phyloP scores from a whole-genome alignment of 305 asterid species.

The Coffea humblotiana region DNA sequence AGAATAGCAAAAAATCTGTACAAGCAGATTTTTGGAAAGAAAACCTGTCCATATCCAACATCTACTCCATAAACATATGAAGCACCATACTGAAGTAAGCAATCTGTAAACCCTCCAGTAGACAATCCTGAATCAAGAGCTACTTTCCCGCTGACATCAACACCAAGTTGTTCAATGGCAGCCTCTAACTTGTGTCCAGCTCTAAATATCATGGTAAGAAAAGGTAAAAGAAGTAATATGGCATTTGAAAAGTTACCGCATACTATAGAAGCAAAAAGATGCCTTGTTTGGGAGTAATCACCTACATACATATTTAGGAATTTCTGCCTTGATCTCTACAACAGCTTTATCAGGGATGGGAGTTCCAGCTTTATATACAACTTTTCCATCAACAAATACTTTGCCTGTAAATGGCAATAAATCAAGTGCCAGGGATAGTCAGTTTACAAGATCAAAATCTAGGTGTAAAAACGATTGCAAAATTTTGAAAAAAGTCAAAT shows the following conservation, averaged over 20 bases:
- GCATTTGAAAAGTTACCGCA: background rate
- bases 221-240: slow-evolving; percentile 18
- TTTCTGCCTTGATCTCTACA: slow-evolving; percentile 88
- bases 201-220: slow-evolving; percentile 40
- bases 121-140: slow-evolving; percentile 99
- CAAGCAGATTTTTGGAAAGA: background rate
- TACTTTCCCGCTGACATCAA: slow-evolving; percentile 77
- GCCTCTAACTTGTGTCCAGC: slow-evolving; percentile 96
- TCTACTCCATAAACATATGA: slow-evolving; percentile 96
- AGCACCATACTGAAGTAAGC: slow-evolving; percentile 94
- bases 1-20: background rate
- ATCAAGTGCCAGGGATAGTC: background rate
- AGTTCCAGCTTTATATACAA: slow-evolving; percentile 84
- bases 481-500: background rate
- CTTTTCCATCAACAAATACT: slow-evolving; percentile 90
- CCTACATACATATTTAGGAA: slow-evolving; percentile 99
- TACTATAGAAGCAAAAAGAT: slow-evolving; percentile 1
- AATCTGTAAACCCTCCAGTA: slow-evolving; percentile 98
- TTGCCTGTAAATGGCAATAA: slow-evolving; percentile 56
- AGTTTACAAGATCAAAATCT: background rate
- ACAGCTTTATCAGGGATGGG: slow-evolving; percentile 74
- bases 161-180: slow-evolving; percentile 78
- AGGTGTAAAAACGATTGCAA: background rate
- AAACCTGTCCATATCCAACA: slow-evolving; percentile 97
- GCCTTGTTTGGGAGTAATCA: slow-evolving; percentile 52